These are phyloP conservation scores for Leptographium galeiforme DNA, from an alignment of 2,329 filamentous ascomycete species.

Conservation along the genomic window DNA sequence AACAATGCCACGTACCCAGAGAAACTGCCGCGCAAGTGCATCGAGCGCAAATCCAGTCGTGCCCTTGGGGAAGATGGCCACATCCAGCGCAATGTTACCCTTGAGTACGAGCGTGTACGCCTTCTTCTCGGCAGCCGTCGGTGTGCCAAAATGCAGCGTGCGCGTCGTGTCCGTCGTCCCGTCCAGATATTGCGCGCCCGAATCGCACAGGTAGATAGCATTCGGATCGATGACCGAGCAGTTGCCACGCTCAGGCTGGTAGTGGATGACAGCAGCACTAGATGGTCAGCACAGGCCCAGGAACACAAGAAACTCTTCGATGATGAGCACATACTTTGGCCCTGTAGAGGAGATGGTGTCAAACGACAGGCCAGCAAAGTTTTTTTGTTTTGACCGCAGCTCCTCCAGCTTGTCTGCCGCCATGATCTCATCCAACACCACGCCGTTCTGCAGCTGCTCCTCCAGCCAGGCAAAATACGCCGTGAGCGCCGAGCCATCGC, in stretches of 20 bases:
- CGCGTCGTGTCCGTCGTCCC: constrained; percentile 93
- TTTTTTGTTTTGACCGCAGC: constrained; percentile 51
- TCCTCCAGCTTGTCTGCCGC: constrained; percentile 85
- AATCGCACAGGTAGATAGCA: constrained; percentile 88
- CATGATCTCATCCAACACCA: constrained; percentile 70
- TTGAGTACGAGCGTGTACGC: constrained; percentile 92
- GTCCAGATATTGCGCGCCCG: constrained; percentile 89
- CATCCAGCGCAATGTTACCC: constrained; percentile 80
- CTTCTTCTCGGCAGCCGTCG: constrained; percentile 70
- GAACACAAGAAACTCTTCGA: background rate
- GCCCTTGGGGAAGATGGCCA: constrained; percentile 82
- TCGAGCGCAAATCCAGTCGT: constrained; percentile 91
- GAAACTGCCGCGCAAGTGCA: constrained; percentile 71
- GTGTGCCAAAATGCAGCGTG: constrained; percentile 81
- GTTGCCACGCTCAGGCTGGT: constrained; percentile 71
- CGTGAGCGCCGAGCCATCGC: constrained; percentile 80
- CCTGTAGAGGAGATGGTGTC: constrained; percentile 93
- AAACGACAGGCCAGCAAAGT: constrained; percentile 85
- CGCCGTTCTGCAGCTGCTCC: constrained; percentile 66
- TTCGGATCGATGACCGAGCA: constrained; percentile 76
- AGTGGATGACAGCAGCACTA: constrained; percentile 92
- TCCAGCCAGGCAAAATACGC: constrained; percentile 97
- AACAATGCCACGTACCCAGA: constrained; percentile 66
- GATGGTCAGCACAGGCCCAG: background rate
- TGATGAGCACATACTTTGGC: constrained; percentile 39